A percentile compares a stretch with the other conserved stretches of the same genome.
These are phyloP conservation scores for Marchantia polymorpha DNA, from an alignment of 225 moss, liverwort and hornwort species.

Conservation along the genomic window DNA sequence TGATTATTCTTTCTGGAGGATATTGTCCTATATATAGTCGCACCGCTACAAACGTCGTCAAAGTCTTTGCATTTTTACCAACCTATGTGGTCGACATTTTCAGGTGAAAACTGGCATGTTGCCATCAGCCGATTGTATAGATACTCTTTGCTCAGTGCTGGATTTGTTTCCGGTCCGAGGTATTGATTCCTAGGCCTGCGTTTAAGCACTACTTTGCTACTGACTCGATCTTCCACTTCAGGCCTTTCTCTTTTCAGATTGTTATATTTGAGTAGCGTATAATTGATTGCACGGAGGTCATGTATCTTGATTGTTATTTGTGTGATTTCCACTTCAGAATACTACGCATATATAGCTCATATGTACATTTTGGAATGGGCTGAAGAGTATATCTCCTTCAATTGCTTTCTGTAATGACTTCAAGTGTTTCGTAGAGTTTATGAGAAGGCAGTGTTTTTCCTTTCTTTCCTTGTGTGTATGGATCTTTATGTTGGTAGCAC, in stretches of 20 bases:
- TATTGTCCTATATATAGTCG: neutral
- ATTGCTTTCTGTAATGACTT: no score
- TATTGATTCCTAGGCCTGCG: conserved; percentile 26
- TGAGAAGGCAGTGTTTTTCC: neutral
- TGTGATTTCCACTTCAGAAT: neutral
- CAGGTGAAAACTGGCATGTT: conserved; percentile 98
- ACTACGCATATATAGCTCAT: neutral
- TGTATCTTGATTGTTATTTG: neutral
- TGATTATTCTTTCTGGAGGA: neutral
- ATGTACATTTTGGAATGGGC: neutral
- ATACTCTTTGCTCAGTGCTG: conserved; percentile 67
- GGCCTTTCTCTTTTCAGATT: neutral
- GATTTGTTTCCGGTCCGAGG: conserved; percentile 71
- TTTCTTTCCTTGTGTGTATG: neutral
- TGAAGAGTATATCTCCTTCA: neutral
- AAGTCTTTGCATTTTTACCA: neutral
- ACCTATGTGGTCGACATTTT: neutral
- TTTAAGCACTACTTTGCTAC: neutral
- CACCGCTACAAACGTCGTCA: neutral
- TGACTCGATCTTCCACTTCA: neutral
- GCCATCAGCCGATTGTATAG: conserved; percentile 70
- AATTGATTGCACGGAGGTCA: neutral
- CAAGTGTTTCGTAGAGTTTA: no score
- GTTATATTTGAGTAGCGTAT: neutral
- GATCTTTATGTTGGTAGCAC: neutral